Base-by-base conservation (phyloP, 352 stramenopile genomes). In the Salisapilia sapeloensis region DNA sequence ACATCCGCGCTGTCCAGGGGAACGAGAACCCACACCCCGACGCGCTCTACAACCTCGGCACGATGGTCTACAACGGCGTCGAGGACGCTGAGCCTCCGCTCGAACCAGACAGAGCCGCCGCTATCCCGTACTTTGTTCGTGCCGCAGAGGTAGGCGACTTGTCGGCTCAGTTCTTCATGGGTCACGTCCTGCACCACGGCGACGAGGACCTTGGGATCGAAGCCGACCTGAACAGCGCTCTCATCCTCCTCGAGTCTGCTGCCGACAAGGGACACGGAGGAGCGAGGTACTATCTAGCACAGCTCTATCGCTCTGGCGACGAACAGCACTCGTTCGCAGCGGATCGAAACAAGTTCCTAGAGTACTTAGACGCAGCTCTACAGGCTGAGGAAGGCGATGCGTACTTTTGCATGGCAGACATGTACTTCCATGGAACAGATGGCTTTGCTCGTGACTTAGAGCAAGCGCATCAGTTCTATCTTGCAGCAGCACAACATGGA, bases 111-210 rank as follows among this genome's bases (percentile, higher is more conserved):
- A 70, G 66, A 20, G 40, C 35, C 14, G 63, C 60, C 0, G 60
- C 71, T 21, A 75, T 91, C 27, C 48, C 53, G 30, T 91, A 80
- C 55, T 84, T 92, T 35, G 64, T 74, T 24, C 59, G 55, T 8
- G 77, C 77, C 6, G 71, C 75, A 4, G 72, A 92, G 35, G 48
- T 61, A 22, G 77, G 74, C 6, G 75, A 91, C 37, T 36, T 58
- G 2, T 78, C 74, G 17, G 77, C 77, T 8, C 76, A 87, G 44
- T 86, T 83, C 41, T 87, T 89, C 43, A 80, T 92, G 62, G 75
- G 77, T 29, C 69, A 77, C 42, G 19, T 87, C 27, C 56, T 89
- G 37, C 65, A 84, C 52, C 55, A 75, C 27, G 75, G 75, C 29
- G 57, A 83, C 43, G 53, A 79, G 4, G 66, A 80, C 12, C 46